Evolutionary conservation across 2,329 filamentous ascomycete species (phyloP), one percentile per base, ranked within the genome.

Genomic region (Fulvia fulva): DNA sequence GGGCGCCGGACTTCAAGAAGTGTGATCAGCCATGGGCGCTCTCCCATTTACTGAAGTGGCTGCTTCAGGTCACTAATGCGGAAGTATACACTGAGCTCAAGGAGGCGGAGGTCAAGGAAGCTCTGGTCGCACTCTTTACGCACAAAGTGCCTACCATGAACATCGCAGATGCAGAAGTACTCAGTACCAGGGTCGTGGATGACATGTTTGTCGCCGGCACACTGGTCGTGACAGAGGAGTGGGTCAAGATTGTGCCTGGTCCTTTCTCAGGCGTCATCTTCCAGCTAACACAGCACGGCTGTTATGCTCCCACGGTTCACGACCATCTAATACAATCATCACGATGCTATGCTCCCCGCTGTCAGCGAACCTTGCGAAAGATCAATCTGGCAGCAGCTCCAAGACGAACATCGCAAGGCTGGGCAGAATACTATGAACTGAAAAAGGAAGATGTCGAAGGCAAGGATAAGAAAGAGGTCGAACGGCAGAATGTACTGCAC

Each of bases 141-240:
- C 84, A 90, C 75, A 97, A 97, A 74, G 91, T 99, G 0, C 92
- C 94, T 0, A 99, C 91, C 0, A 97, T 99, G 91, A 97, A 99
- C 67, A 93, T 94, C 44, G 92, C 93, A 5, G 95, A 99, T 78
- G 94, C 94, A 0, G 94, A 99, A 72, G 88, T 87, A 0, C 80
- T 99, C 53, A 90, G 90, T 61, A 83, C 84, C 58, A 85, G 85
- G 43, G 89, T 96, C 0, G 86, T 96, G 1, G 80, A 85, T 55
- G 84, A 87, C 49, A 94, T 99, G 90, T 83, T 93, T 64, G 81
- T 84, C 23, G 85, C 87, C 8, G 87, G 87, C 41, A 90, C 91
- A 11, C 77, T 99, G 30, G 79, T 95, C 5, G 87, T 87, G 14
- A 93, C 97, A 32, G 94, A 99, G 73, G 95, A 99, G 76, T 99